Percentiles rank a stretch among this genome's conserved stretches.
phyloP scores from a whole-genome alignment of 495 filamentous ascomycete species.

The Margaritispora aquatica region DNA sequence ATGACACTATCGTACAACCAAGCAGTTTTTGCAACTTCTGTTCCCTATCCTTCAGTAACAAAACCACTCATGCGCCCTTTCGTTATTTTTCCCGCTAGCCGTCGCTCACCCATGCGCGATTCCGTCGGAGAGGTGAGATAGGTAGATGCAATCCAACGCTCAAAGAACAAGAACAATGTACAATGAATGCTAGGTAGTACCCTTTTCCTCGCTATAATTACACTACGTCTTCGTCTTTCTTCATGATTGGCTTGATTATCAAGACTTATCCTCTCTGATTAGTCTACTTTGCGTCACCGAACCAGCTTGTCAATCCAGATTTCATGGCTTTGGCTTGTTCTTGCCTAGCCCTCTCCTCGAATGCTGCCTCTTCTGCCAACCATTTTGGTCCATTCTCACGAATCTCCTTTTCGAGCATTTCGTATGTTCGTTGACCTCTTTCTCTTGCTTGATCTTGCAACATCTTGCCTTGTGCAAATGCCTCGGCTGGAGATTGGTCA shows the following conservation, averaged over 20 bases:
- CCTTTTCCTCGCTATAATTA: neutral
- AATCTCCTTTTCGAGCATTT: slow-evolving; percentile 82
- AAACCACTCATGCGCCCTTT: neutral
- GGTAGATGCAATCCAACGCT: slow-evolving; percentile 1
- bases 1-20: slow-evolving; percentile 16
- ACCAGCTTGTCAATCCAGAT: slow-evolving; percentile 43
- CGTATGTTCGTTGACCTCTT: slow-evolving; percentile 81
- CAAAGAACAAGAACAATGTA: slow-evolving; percentile 7
- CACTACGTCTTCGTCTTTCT: slow-evolving; percentile 3
- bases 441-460: slow-evolving; percentile 88
- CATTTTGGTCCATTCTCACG: slow-evolving; percentile 87
- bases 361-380: slow-evolving; percentile 82
- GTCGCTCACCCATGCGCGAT: slow-evolving; percentile 1
- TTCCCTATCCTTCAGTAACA: neutral
- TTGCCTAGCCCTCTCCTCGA: slow-evolving; percentile 78
- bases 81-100: neutral
- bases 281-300: slow-evolving; percentile 20
- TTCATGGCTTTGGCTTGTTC: slow-evolving; percentile 83
- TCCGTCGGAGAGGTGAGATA: slow-evolving; percentile 10
- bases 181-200: slow-evolving; percentile 6
- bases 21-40: no score
- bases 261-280: neutral
- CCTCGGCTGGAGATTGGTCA: slow-evolving; percentile 63
- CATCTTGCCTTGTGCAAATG: slow-evolving; percentile 86
- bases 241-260: neutral